These are phyloP conservation scores for Coleophoma crateriformis DNA, from an alignment of 2,329 filamentous ascomycete genomes.

Conservation along the genomic window DNA sequence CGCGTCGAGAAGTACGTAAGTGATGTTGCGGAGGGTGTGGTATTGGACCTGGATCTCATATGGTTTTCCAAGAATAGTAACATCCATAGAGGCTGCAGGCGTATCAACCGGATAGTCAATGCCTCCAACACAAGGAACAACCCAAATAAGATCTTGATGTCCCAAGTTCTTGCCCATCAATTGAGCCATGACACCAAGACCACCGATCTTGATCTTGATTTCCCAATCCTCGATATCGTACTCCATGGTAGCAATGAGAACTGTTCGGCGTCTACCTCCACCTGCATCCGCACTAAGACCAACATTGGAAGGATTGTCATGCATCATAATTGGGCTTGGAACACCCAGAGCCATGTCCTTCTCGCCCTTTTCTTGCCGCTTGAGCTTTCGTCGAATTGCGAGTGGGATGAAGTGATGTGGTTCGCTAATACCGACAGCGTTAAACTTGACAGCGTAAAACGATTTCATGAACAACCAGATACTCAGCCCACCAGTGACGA, in stretches of 20 bases:
- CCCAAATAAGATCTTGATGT: slow-evolving; percentile 60
- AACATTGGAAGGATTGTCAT: neutral
- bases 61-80: slow-evolving; percentile 51
- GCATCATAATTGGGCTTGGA: neutral
- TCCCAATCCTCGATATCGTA: slow-evolving; percentile 66
- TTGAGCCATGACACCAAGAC: slow-evolving; percentile 63
- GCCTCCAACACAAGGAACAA: slow-evolving; percentile 55
- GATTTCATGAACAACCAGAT: slow-evolving; percentile 51
- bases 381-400: neutral
- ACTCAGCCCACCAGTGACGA: slow-evolving; percentile 40
- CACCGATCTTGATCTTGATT: slow-evolving; percentile 66
- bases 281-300: neutral
- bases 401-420: neutral
- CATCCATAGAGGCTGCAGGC: slow-evolving; percentile 52
- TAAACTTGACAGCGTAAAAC: slow-evolving; percentile 49
- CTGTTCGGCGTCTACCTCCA: slow-evolving; percentile 34
- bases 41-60: slow-evolving; percentile 60
- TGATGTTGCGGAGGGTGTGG: slow-evolving; percentile 57
- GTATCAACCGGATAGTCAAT: slow-evolving; percentile 57
- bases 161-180: slow-evolving; percentile 57
- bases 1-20: slow-evolving; percentile 56
- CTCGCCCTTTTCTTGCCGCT: slow-evolving; percentile 10
- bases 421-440: slow-evolving; percentile 41
- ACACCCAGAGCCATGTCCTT: neutral
- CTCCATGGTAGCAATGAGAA: slow-evolving; percentile 64